phyloP scores from a whole-genome alignment of 805 yeast genomes.

The Novakomyces olei region DNA sequence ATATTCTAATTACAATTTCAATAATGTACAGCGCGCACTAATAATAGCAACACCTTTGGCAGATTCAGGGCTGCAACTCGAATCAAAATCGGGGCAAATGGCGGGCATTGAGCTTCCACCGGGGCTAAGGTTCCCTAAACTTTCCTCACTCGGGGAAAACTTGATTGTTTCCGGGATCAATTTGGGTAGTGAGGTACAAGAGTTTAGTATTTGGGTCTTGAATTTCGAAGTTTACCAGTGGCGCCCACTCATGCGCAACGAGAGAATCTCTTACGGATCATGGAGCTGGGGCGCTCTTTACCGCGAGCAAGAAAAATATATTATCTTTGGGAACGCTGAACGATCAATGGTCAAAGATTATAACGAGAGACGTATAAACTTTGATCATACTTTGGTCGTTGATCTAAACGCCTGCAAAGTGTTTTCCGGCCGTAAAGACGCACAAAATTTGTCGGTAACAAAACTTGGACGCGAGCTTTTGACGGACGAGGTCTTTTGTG shows the following conservation, averaged over 20 bases:
- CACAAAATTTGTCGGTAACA: not conserved
- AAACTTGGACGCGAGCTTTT: not conserved
- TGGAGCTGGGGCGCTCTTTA: not conserved
- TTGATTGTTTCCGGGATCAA: not conserved
- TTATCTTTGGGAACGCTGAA: slow-evolving; percentile 1
- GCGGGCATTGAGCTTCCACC: slow-evolving; percentile 1
- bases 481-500: not conserved
- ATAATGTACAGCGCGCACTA: slow-evolving; percentile 1
- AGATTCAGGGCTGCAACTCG: not conserved
- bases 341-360: slow-evolving; percentile 1
- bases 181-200: slow-evolving; percentile 1
- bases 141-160: not conserved
- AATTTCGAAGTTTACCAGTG: not conserved
- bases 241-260: not conserved
- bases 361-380: slow-evolving; percentile 1
- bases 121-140: slow-evolving; percentile 3
- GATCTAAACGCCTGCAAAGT: slow-evolving; percentile 2
- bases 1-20: slow-evolving; percentile 3
- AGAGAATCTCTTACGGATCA: not conserved
- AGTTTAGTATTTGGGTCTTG: slow-evolving; percentile 1
- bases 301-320: not conserved
- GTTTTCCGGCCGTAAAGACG: not conserved
- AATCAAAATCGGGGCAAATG: not conserved
- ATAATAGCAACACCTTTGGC: too few species aligned
- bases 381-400: slow-evolving; percentile 1